Evolutionary conservation across 2,329 filamentous ascomycete species (phyloP), one percentile per base, ranked within the genome.

Genomic region (Ceratocystis cacaofunesta): DNA sequence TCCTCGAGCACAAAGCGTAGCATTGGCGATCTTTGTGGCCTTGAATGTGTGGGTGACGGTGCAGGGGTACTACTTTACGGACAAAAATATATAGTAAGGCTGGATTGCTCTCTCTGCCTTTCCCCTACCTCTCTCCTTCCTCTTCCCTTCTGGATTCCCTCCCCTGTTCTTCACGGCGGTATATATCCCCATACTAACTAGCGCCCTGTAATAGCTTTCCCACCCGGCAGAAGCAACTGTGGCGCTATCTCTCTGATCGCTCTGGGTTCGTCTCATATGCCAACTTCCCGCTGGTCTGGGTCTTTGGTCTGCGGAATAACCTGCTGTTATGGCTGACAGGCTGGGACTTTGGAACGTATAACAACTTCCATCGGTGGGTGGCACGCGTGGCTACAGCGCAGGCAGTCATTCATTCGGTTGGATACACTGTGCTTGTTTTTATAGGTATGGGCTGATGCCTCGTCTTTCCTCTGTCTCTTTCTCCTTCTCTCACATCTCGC

Each of bases 291-390:
- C 70, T 86, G 1, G 74, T 88, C 0, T 88, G 85, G 84, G 72
- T 88, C 0, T 88, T 89, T 69, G 82, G 81, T 0, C 82, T 83
- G 71, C 77, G 86, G 8, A 89, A 89, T 68, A 87, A 89, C 63
- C 70, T 85, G 0, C 77, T 88, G 17, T 75, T 87, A 65, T 86
- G 83, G 83, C 71, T 84, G 0, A 88, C 86, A 0, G 85, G 85
- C 0, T 89, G 86, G 85, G 83, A 82, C 10, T 88, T 86, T 71
- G 78, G 79, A 1, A 84, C 83, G 0, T 88, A 84, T 70, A 88
- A 83, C 69, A 79, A 83, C 50, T 87, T 88, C 63, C 86, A 89
- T 72, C 81, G 86, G 0, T 85, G 84, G 78, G 77, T 85, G 2
- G 85, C 86, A 0, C 77, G 85, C 19, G 77, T 87, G 1, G 79